phyloP scores from a whole-genome alignment of 192 early-diverging fungal genomes.

The Coemansia sp. region DNA sequence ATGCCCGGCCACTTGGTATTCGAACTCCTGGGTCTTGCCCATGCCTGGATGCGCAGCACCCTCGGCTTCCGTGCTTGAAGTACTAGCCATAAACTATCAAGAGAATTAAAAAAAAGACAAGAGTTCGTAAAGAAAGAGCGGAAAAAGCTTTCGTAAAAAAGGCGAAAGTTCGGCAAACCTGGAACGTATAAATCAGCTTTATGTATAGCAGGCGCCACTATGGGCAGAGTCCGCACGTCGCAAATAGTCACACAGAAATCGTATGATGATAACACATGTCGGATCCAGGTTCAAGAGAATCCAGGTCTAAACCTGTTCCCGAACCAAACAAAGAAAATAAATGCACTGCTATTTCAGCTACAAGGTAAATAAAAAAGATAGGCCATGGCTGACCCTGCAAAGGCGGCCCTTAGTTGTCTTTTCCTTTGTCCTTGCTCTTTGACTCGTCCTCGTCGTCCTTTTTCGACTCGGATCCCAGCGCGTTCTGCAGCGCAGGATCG shows the following conservation, averaged over 20 bases:
- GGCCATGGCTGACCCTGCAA: not conserved
- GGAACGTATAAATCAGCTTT: too few species aligned
- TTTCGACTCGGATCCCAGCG: slow-evolving; percentile 52
- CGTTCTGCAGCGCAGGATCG: slow-evolving; percentile 77
- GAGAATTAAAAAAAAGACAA: not conserved
- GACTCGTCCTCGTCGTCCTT: slow-evolving; percentile 40
- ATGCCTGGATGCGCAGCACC: not conserved
- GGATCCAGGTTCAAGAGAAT: not conserved
- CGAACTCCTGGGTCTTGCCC: slow-evolving; percentile 37
- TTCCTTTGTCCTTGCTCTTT: slow-evolving; percentile 26
- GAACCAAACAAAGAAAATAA: not conserved
- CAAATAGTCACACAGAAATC: too few species aligned
- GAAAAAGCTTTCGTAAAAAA: too few species aligned
- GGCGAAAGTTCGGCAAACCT: too few species aligned
- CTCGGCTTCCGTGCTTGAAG: not conserved
- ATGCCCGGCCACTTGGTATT: slow-evolving; percentile 83
- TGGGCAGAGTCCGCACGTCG: too few species aligned
- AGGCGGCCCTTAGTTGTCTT: not conserved
- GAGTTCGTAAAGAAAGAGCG: slow-evolving; percentile 1
- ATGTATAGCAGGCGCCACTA: too few species aligned
- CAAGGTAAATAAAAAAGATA: slow-evolving; percentile 5
- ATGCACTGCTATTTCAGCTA: not conserved
- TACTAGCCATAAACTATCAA: not conserved
- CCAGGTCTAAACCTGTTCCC: not conserved
- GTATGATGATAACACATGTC: too few species aligned